phyloP scores from a whole-genome alignment of 225 moss, liverwort and hornwort species.

The Straminergon stramineum region DNA sequence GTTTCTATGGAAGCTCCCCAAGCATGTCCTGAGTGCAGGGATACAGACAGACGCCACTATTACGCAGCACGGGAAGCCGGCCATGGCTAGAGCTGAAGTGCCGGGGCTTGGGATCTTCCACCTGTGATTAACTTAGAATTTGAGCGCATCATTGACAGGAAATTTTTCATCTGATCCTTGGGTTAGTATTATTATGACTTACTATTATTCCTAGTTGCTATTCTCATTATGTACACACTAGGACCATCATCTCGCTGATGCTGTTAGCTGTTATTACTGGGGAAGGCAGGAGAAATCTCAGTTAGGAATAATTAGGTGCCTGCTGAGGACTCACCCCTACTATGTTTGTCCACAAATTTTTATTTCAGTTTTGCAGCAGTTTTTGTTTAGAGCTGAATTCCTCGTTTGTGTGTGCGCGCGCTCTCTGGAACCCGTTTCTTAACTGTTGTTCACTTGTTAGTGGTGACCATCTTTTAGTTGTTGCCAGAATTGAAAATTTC shows the following conservation, averaged over 20 bases:
- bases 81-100: neutral
- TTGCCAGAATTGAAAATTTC: neutral
- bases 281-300: constrained; percentile 10
- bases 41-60: neutral
- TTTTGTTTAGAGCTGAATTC: constrained; percentile 4
- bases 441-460: neutral
- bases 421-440: neutral
- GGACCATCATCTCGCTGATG: neutral
- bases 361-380: constrained; percentile 42
- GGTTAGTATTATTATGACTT: neutral
- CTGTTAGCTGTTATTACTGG: neutral
- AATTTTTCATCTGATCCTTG: constrained; percentile 5
- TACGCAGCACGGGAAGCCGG: neutral
- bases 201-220: neutral
- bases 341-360: constrained; percentile 23
- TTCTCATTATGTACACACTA: constrained; percentile 16
- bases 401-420: neutral
- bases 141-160: constrained; percentile 6
- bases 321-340: constrained; percentile 19
- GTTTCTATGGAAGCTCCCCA: neutral
- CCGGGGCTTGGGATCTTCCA: neutral
- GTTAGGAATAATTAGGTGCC: constrained; percentile 16
- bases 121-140: neutral
- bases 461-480: neutral
- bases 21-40: neutral